phyloP scores from a whole-genome alignment of 306 rosid genomes.

The Pterocarpus macrocarpus region DNA sequence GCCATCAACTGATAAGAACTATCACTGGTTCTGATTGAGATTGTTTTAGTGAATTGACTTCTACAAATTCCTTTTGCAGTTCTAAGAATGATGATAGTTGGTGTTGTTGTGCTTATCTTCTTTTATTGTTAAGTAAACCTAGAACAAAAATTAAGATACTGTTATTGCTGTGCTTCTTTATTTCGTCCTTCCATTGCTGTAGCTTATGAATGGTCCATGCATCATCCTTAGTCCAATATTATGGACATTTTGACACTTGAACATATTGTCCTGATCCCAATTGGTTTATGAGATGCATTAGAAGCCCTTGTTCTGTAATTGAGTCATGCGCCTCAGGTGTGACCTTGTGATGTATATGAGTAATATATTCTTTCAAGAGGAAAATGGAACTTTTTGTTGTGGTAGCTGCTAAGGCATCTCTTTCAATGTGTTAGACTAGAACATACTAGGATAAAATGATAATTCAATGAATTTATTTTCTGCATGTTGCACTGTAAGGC shows the following conservation, averaged over 20 bases:
- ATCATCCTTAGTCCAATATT: neutral
- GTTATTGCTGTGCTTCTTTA: slow-evolving; percentile 6
- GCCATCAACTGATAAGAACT: neutral
- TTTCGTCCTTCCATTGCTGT: slow-evolving; percentile 10
- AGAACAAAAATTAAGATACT: neutral
- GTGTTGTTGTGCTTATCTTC: neutral
- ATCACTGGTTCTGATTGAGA: slow-evolving; percentile 7
- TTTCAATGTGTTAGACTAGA: neutral
- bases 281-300: slow-evolving; percentile 18
- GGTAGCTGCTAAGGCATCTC: neutral
- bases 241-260: neutral
- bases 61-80: neutral
- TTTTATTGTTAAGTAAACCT: neutral
- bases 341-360: neutral
- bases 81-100: neutral
- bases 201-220: slow-evolving; percentile 8
- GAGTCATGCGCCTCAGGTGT: slow-evolving; percentile 10
- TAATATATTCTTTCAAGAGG: neutral
- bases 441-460: neutral
- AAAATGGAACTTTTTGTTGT: slow-evolving; percentile 1
- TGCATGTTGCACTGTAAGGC: neutral
- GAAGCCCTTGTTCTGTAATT: neutral
- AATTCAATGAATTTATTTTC: neutral
- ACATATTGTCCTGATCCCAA: neutral
- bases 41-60: slow-evolving; percentile 11